Evolutionary conservation across 1,284 basidiomycete genomes (phyloP).

Genomic region (Trichosporon sp.): DNA sequence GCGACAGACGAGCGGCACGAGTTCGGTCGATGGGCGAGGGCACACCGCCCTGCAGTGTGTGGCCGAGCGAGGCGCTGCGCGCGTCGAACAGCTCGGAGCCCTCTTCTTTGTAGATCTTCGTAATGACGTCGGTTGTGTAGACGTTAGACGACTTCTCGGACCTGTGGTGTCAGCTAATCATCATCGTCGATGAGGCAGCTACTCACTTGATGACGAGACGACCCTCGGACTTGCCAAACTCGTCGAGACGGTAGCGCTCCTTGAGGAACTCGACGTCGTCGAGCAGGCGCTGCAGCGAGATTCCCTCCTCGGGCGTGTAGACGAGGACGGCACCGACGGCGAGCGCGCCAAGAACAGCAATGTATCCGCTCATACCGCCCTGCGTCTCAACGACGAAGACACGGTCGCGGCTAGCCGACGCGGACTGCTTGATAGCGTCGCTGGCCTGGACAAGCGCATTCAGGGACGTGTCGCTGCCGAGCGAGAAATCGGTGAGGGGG

Average conservation of each 20-base stretch:
- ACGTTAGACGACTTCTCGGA: slow-evolving; percentile 84
- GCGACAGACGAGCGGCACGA: slow-evolving; percentile 82
- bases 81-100: slow-evolving; percentile 90
- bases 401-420: slow-evolving; percentile 88
- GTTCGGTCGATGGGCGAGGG: slow-evolving; percentile 93
- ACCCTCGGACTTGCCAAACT: slow-evolving; percentile 86
- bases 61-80: slow-evolving; percentile 88
- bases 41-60: slow-evolving; percentile 92
- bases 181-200: not conserved
- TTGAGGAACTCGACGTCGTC: slow-evolving; percentile 88
- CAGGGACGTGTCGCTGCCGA: slow-evolving; percentile 93
- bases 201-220: slow-evolving; percentile 83
- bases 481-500: slow-evolving; percentile 90
- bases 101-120: slow-evolving; percentile 92
- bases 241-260: slow-evolving; percentile 80
- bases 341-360: slow-evolving; percentile 91
- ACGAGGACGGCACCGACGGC: slow-evolving; percentile 89
- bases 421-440: slow-evolving; percentile 97
- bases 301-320: slow-evolving; percentile 91
- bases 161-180: slow-evolving; percentile 56
- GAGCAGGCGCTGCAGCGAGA: slow-evolving; percentile 76
- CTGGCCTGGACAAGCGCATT: slow-evolving; percentile 97
- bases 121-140: slow-evolving; percentile 90
- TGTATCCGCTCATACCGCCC: slow-evolving; percentile 93
- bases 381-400: slow-evolving; percentile 99